Base-by-base conservation (phyloP, 192 early-diverging fungal genomes). In the Backusella australiensis region DNA sequence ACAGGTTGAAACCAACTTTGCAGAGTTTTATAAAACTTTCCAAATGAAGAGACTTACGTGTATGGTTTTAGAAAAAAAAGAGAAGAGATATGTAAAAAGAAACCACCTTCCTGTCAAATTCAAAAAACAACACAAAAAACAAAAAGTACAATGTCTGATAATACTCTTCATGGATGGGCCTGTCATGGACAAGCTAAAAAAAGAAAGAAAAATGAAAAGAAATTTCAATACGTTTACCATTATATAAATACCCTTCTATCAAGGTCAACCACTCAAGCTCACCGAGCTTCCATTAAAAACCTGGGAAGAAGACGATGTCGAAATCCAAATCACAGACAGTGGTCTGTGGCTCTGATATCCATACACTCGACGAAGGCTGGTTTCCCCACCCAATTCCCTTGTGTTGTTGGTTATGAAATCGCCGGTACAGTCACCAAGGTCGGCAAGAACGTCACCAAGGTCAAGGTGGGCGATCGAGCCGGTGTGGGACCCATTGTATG, bases 271-370 rank as follows among this genome's bases (percentile, higher is more conserved):
- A 21, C 69, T 70, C 26, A 19, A 41, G 36, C 69, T 8, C 11
- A 70, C 21, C 5, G 9, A 70, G 14, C 26, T 70, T 26, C 29
- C 29, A 19, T 35, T 70, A 35, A 32, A 35, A 42, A 70, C 17
- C 15, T 70, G 35, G 42, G 77, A 80, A 8, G 80, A 75, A 29
- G 73, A 86, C 46, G 77, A 82, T 67, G 83, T 89, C 29, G 87
- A 89, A 53, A 81, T 89, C 12, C 75, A 83, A 6, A 79, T 89
- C 34, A 77, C 71, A 15, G 86, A 91, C 83, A 91, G 91, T 59
- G 93, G 93, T 96, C 70, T 96, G 94, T 79, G 89, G 86, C 63
- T 89, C 90, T 6, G 95, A 96, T 81, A 75, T 93, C 49, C 91
- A 95, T 83, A 91, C 85, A 32, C 77, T 89, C 69, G 39, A 70